Percentiles rank a stretch among this genome's conserved stretches.
These are phyloP conservation scores for Lupinus albus DNA, from an alignment of 306 rosid genomes.

Conservation along the genomic window DNA sequence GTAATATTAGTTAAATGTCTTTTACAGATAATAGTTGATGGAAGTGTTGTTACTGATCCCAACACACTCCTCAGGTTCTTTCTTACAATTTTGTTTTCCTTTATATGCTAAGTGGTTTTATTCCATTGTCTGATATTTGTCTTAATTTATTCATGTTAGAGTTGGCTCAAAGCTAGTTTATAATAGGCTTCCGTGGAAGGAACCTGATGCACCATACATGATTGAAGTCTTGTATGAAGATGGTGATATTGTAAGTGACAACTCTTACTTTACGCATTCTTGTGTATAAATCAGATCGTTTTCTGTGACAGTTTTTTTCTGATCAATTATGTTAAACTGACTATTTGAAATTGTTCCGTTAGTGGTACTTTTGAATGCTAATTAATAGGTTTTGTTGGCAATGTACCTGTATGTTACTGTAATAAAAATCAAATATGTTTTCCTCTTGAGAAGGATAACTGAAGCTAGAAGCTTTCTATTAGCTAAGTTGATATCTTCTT, in stretches of 20 bases:
- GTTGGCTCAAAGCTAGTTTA: conserved; percentile 69
- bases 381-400: not conserved
- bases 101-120: not conserved
- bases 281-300: conserved; percentile 17
- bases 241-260: conserved; percentile 83
- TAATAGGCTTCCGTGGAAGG: conserved; percentile 90
- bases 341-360: conserved; percentile 1
- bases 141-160: conserved; percentile 41
- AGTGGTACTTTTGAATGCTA: conserved; percentile 28
- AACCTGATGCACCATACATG: conserved; percentile 73
- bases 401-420: conserved; percentile 13
- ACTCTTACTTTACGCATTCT: conserved; percentile 26
- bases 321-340: conserved; percentile 18
- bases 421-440: conserved; percentile 12
- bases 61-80: conserved; percentile 65
- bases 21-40: conserved; percentile 73
- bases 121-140: conserved; percentile 12
- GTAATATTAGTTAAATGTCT: conserved; percentile 40
- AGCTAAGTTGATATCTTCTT: conserved; percentile 7
- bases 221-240: conserved; percentile 75
- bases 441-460: conserved; percentile 4
- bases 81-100: conserved; percentile 1
- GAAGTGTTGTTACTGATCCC: conserved; percentile 63
- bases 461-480: conserved; percentile 8
- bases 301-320: not conserved